These are phyloP conservation scores for Nitzschia inconspicua DNA, from an alignment of 108 stramenopile species.

Conservation along the genomic window DNA sequence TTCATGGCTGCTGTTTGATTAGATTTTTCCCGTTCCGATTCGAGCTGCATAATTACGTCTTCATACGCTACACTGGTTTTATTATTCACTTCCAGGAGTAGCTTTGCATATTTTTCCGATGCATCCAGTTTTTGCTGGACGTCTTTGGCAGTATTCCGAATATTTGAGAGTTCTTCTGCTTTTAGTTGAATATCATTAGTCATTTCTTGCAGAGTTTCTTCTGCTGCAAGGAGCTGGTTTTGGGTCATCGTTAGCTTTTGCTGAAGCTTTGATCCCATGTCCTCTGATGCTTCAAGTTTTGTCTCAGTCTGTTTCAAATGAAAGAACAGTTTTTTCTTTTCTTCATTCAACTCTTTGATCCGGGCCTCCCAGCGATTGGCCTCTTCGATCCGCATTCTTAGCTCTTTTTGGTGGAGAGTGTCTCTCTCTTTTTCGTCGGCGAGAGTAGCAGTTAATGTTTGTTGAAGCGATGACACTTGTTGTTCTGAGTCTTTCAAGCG, in stretches of 20 bases:
- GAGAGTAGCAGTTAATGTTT: background rate
- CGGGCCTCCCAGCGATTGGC: slow-evolving; percentile 1
- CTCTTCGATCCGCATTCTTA: background rate
- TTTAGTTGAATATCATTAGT: slow-evolving; percentile 6
- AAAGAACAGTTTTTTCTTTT: background rate
- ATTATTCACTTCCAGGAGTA: background rate
- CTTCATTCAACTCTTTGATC: background rate
- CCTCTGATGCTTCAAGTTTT: background rate
- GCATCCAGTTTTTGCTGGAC: background rate
- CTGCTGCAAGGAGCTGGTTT: background rate
- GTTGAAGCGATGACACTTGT: slow-evolving; percentile 8
- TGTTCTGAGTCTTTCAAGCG: background rate
- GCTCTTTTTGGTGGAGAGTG: background rate
- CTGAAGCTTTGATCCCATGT: background rate
- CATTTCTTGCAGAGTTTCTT: slow-evolving; percentile 4
- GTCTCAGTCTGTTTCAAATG: background rate
- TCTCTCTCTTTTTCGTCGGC: slow-evolving; percentile 1
- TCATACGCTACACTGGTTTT: background rate
- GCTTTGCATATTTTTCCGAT: background rate
- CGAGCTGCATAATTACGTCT: background rate
- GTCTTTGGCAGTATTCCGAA: background rate
- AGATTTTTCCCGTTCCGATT: background rate
- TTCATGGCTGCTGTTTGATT: background rate
- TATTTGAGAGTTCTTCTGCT: background rate
- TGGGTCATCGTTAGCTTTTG: background rate